phyloP scores from a whole-genome alignment of 345 rosid species.

The Pelargonium nanum region DNA sequence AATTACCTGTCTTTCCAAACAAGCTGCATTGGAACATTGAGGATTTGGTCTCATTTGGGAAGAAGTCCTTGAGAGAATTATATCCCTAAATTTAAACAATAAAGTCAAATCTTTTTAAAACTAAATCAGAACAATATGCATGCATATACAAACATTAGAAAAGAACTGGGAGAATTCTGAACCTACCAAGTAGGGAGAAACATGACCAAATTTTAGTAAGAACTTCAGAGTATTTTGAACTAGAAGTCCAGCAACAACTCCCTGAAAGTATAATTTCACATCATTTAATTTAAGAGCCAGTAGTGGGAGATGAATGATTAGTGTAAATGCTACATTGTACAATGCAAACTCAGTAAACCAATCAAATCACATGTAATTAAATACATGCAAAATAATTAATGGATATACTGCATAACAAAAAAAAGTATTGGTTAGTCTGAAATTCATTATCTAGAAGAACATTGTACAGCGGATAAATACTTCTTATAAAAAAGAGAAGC shows the following conservation, averaged over 20 bases:
- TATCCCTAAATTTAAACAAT: conserved; percentile 53
- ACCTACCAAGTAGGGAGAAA: conserved; percentile 79
- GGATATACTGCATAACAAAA: too few relatives aligned
- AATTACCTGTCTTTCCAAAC: too few relatives aligned
- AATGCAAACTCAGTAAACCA: conserved; percentile 1
- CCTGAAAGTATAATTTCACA: conserved; percentile 37
- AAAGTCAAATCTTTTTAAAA: conserved; percentile 9
- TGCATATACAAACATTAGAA: not conserved
- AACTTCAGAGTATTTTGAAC: conserved; percentile 86
- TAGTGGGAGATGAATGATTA: not conserved
- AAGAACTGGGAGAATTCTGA: conserved; percentile 1
- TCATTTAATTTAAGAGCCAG: conserved; percentile 4
- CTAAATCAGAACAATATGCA: not conserved
- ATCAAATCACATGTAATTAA: not conserved
- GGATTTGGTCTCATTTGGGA: conserved; percentile 97
- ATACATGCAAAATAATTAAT: not conserved
- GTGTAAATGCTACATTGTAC: conserved; percentile 3
- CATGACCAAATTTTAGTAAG: conserved; percentile 72
- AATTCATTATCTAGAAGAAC: not conserved
- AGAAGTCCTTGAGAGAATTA: conserved; percentile 86
- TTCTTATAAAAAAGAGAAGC: not conserved
- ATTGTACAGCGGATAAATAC: not conserved
- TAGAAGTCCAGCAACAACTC: conserved; percentile 90
- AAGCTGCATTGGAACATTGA: conserved; percentile 77
- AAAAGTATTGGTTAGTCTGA: not conserved